Base-by-base conservation (phyloP, 2,329 filamentous ascomycete genomes). In the Sporothrix dimorphospora region DNA sequence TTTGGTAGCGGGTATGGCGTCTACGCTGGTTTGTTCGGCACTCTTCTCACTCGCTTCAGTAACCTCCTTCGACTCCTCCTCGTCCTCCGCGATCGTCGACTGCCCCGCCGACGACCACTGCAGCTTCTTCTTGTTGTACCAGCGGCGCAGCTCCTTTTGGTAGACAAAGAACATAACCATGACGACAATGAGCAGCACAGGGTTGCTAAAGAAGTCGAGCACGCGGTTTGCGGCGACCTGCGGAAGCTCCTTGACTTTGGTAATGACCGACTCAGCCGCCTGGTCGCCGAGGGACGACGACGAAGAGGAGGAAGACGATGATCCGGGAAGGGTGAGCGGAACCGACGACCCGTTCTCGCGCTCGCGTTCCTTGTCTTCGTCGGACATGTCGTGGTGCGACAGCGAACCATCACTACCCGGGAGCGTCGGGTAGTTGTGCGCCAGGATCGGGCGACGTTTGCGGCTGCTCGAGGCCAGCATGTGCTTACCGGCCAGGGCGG, bases 401-500 rank as follows among this genome's bases (percentile, higher is more conserved):
- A 49, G 30, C 16, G 63, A 47, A 8, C 63, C 63, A 9, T 73
- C 72, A 9, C 68, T n/a, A 11, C 69, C 72, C 6, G 74, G 72
- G 4, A 75, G 70, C 1, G 73, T 69, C 3, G 71, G 73, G 38
- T 70, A 73, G 24, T 53, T 49, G n/a, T 45, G 71, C 12, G 27
- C 19, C 14, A 51, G 34, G 9, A 45, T 27, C 4, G 67, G 45
- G 4, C 45, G 53, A 27, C 27, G 59, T 7, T 66, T 65, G 12
- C 59, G 38, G 40, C 59, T 51, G 6, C n/a, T 47, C 51, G 71
- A 53, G 3, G 57, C 47, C 19, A 92, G 83, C 1, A 86, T 87
- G 77, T 94, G 92, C 0, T 91, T 91, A n/a, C 92, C 92, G 9
- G 92, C 86, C 71, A 95, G 82, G 1, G 86, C 89, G 71, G 88